Evolutionary conservation across 768 basidiomycete genomes (phyloP).

Genomic region (Kwoniella mangroviensis): DNA sequence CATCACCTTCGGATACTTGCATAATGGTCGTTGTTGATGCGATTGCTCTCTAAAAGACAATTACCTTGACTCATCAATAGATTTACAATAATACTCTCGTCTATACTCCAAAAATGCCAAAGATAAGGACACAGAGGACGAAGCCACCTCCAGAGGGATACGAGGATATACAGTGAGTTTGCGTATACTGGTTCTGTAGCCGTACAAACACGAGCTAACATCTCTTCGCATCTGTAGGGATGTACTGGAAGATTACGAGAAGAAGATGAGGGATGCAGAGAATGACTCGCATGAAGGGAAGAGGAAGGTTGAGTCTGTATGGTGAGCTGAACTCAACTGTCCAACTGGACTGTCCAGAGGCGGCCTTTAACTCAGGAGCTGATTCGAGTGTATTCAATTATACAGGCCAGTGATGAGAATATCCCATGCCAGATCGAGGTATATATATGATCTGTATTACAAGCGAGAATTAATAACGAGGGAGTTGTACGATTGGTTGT

Average conservation of each 20-base stretch:
- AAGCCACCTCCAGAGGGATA: slow-evolving; percentile 94
- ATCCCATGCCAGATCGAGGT: slow-evolving; percentile 91
- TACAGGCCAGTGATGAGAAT: slow-evolving; percentile 97
- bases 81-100: too few relatives aligned
- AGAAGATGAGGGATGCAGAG: slow-evolving; percentile 98
- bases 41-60: neutral
- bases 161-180: slow-evolving; percentile 74
- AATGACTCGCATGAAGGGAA: slow-evolving; percentile 99
- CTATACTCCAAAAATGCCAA: slow-evolving; percentile 70
- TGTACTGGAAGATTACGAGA: slow-evolving; percentile 97
- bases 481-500: slow-evolving; percentile 92
- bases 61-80: too few relatives aligned
- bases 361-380: neutral
- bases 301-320: slow-evolving; percentile 57
- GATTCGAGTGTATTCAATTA: neutral
- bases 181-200: neutral
- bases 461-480: slow-evolving; percentile 93
- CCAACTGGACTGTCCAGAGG: neutral
- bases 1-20: too few relatives aligned
- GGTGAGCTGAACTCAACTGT: slow-evolving; percentile 39
- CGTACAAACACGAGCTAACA: slow-evolving; percentile 15
- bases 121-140: slow-evolving; percentile 87
- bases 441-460: slow-evolving; percentile 98
- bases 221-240: slow-evolving; percentile 55
- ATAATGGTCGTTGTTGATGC: neutral